These are phyloP conservation scores for Selenicereus undatus DNA, from an alignment of 148 eudicot genomes.

Conservation along the genomic window DNA sequence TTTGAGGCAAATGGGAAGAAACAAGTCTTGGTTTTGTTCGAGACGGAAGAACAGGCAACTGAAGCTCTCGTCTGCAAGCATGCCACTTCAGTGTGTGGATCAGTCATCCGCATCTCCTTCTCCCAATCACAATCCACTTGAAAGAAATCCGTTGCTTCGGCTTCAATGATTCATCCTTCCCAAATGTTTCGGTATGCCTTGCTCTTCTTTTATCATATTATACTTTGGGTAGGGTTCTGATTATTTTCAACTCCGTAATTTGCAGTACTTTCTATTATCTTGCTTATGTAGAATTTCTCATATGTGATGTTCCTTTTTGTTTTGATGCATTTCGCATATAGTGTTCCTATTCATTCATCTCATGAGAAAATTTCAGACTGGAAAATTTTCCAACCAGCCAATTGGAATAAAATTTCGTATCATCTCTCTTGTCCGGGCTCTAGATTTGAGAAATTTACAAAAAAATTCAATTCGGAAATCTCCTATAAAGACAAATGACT, in stretches of 20 bases:
- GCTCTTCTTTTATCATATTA: background rate
- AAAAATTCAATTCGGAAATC: too few species aligned
- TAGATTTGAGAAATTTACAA: background rate
- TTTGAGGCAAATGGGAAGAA: slow-evolving; percentile 92
- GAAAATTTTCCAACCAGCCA: background rate
- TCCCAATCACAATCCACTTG: slow-evolving; percentile 77
- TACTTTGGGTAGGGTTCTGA: background rate
- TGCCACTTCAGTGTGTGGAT: slow-evolving; percentile 72
- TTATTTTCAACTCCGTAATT: background rate
- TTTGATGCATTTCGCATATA: background rate
- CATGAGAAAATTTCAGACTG: background rate
- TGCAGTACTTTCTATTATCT: background rate
- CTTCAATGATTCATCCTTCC: background rate
- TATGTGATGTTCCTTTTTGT: background rate
- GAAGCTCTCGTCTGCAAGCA: slow-evolving; percentile 98
- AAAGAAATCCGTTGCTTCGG: slow-evolving; percentile 1
- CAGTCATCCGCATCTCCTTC: slow-evolving; percentile 79
- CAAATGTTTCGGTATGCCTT: background rate
- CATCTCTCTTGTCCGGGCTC: background rate
- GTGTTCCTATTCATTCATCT: background rate
- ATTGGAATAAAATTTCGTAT: background rate
- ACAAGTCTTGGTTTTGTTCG: slow-evolving; percentile 77
- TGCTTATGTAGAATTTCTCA: background rate
- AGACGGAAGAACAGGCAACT: slow-evolving; percentile 87
- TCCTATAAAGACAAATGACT: too few species aligned